These are phyloP conservation scores for Citrus unshiu DNA, from an alignment of 345 rosid species.

Conservation along the genomic window DNA sequence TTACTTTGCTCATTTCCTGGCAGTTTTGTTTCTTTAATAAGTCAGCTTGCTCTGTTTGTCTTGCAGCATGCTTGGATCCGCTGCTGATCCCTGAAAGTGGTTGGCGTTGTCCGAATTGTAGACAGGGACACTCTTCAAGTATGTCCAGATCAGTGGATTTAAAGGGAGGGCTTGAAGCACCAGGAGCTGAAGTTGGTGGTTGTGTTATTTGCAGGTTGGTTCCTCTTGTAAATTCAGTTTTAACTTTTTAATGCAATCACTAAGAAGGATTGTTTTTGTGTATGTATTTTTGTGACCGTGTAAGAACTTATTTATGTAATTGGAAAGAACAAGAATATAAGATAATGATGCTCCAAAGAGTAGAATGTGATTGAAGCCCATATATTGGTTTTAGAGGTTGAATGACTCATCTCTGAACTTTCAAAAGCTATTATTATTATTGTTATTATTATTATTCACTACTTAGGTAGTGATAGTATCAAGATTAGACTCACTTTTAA, in stretches of 20 bases:
- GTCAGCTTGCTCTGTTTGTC: slow-evolving; percentile 20
- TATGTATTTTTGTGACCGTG: not conserved
- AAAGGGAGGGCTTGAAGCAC: slow-evolving; percentile 68
- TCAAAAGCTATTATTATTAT: not conserved
- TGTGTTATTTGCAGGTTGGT: slow-evolving; percentile 92
- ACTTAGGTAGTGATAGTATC: not conserved
- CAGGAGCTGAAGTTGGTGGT: slow-evolving; percentile 83
- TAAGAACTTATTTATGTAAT: not conserved
- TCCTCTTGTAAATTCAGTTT: not conserved
- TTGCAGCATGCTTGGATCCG: slow-evolving; percentile 82
- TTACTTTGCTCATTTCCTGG: not conserved
- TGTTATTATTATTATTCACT: not conserved
- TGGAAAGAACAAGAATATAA: not conserved
- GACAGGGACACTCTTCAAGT: slow-evolving; percentile 39
- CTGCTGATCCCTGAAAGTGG: slow-evolving; percentile 58
- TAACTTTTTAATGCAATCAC: not conserved
- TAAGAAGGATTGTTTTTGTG: not conserved
- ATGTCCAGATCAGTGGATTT: slow-evolving; percentile 50
- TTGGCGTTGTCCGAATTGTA: slow-evolving; percentile 83
- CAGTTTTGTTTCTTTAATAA: slow-evolving; percentile 5
- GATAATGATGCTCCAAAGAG: not conserved
- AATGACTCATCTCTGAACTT: not conserved
- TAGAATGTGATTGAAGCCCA: not conserved
- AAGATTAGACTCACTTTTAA: not conserved
- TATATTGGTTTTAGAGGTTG: slow-evolving; percentile 1